Conservation (phyloP, 1,284 basidiomycete genomes). For the Leccinum colubrinum region DNA sequence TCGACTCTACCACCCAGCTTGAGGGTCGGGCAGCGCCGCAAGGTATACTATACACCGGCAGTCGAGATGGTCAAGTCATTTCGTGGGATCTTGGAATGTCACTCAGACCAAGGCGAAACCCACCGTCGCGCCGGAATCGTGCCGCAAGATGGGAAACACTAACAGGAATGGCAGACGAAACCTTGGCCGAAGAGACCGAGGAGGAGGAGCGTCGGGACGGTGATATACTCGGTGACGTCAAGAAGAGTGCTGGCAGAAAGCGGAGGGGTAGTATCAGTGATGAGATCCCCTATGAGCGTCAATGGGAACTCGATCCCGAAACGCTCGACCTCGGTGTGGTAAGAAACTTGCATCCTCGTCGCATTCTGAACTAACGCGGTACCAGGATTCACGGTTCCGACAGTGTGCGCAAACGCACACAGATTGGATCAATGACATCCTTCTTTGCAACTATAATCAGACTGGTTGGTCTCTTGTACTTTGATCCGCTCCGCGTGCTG, state of each 20-base stretch:
- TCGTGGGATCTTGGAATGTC: conserved; percentile 87
- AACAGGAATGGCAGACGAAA: conserved; percentile 79
- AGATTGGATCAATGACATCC: conserved; percentile 96
- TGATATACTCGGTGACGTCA: conserved; percentile 74
- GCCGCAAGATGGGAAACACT: conserved; percentile 66
- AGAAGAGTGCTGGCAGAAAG: conserved; percentile 36
- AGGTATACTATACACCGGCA: conserved; percentile 93
- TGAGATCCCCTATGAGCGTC: conserved; percentile 62
- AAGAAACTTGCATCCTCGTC: conserved; percentile 27
- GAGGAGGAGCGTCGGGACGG: conserved; percentile 61
- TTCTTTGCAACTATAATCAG: conserved; percentile 91
- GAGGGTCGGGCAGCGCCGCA: conserved; percentile 61
- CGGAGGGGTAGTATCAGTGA: conserved; percentile 34
- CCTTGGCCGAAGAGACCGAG: conserved; percentile 57
- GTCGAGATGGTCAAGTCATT: conserved; percentile 89
- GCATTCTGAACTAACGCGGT: conserved; percentile 6
- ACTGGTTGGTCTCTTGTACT: conserved; percentile 53
- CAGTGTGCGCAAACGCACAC: conserved; percentile 85
- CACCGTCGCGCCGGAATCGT: conserved; percentile 25
- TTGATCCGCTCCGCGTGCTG: conserved; percentile 1
- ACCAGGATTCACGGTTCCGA: conserved; percentile 63
- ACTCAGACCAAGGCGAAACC: conserved; percentile 43
- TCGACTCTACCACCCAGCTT: conserved; percentile 83
- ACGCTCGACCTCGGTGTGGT: conserved; percentile 48
- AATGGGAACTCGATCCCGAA: conserved; percentile 75